Base-by-base conservation (phyloP, 345 rosid genomes). In the Nephelium lappaceum region DNA sequence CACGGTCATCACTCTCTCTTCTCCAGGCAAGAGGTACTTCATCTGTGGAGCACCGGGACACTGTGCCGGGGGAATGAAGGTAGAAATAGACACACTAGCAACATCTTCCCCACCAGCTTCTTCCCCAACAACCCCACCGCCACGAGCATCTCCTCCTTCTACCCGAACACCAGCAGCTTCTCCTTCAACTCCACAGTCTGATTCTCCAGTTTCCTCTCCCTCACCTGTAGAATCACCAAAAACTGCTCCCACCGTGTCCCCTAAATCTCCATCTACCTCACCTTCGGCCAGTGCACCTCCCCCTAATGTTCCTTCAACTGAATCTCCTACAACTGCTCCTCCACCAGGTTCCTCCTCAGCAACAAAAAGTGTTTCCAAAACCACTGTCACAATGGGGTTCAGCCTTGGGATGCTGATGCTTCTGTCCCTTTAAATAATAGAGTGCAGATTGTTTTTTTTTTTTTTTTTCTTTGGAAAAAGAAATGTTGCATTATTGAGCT, bases 1-100 rank as follows among this genome's bases (percentile, higher is more conserved):
- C 83, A 89, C 94, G 24, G 71, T 77, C 60, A 82, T 94, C 71
- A 73, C 91, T 41, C 88, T 92, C 12, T 67, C 90, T 11, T 79
- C 97, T 18, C 85, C 94, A 2, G 97, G 94, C 19, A 89, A 89
- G 78, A 86, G 96, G 84, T 93, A 94, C 88, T 94, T 94, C 89
- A 88, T 89, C 72, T 93, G 98, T 75, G 86, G 91, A 53, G 83
- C 78, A 42, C 67, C 81, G 0, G 97, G 98, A 75, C 98, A 94
- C 67, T 94, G 98, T 76, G 19, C 14, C 36, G 79, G 43, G 74
- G 98, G 98, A 42, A 94, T 94, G 98, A 90, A 91, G 80, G 79
- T 93, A 0, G 89, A 90, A 57, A 85, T 92, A 45, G 83, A 89
- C 77, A 83, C 85, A 38, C 67, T 80, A 9, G 87, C 92, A 23